Conservation (phyloP, 1,284 basidiomycete genomes). For the Microbotryomycetes sp. region DNA sequence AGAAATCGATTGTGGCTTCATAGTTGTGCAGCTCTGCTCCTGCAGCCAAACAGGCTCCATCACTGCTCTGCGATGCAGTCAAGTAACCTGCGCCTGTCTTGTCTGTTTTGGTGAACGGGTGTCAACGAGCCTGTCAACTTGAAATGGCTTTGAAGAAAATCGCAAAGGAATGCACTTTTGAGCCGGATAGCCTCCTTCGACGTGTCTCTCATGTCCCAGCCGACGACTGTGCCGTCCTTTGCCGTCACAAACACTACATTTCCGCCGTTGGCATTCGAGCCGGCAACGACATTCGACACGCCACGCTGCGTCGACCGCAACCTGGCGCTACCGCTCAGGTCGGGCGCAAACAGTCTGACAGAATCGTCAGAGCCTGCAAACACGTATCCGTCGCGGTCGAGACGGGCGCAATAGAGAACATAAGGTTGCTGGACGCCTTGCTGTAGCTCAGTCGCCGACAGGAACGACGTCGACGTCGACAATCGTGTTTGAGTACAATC, state of each 20-base stretch:
- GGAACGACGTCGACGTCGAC: conserved; percentile 17
- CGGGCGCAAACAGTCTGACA: conserved; percentile 24
- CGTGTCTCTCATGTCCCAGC: conserved; percentile 20
- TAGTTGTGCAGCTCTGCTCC: conserved; percentile 45
- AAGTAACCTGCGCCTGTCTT: conserved; percentile 28
- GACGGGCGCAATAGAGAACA: conserved; percentile 26
- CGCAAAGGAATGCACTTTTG: conserved; percentile 5
- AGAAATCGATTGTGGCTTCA: conserved; percentile 46
- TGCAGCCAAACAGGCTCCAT: conserved; percentile 38
- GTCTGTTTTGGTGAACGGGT: conserved; percentile 1
- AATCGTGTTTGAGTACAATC: conserved; percentile 16
- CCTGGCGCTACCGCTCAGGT: conserved; percentile 18
- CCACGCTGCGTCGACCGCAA: conserved; percentile 18
- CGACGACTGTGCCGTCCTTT: conserved; percentile 24
- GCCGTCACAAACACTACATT: conserved; percentile 30
- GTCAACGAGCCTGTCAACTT: not conserved
- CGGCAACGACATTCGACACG: conserved; percentile 14
- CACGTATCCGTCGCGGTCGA: conserved; percentile 18
- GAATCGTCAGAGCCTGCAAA: conserved; percentile 31
- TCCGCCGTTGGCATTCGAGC: conserved; percentile 14
- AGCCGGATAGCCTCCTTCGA: conserved; percentile 29
- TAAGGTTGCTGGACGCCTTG: conserved; percentile 17
- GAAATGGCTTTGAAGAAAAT: too few relatives aligned
- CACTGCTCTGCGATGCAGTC: conserved; percentile 28
- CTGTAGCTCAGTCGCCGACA: not conserved